A percentile compares a stretch with the other conserved stretches of the same genome.
Evolutionary conservation across 2,329 filamentous ascomycete genomes (phyloP).

Genomic region (Neodidymelliopsis sp.): DNA sequence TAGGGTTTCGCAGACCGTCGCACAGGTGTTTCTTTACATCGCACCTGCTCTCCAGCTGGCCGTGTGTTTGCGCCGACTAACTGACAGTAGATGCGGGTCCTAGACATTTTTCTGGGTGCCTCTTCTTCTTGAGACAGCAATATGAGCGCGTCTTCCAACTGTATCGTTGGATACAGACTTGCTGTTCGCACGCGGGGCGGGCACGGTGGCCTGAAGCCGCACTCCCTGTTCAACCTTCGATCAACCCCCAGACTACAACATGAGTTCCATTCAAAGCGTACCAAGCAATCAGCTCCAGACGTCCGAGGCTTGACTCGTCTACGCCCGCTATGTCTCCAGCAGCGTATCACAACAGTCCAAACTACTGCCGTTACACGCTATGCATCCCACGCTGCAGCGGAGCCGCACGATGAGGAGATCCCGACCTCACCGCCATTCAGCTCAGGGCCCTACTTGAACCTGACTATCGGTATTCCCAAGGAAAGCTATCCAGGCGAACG

Average conservation of each 20-base stretch:
- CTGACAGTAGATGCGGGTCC: slow-evolving; percentile 46
- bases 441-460: slow-evolving; percentile 68
- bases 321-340: slow-evolving; percentile 41
- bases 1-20: slow-evolving; percentile 25
- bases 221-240: slow-evolving; percentile 19
- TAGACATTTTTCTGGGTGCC: slow-evolving; percentile 29
- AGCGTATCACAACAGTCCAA: slow-evolving; percentile 31
- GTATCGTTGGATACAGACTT: slow-evolving; percentile 37
- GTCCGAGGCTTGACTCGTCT: slow-evolving; percentile 36
- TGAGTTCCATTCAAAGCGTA: slow-evolving; percentile 25
- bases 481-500: slow-evolving; percentile 82
- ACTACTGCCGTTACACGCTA: slow-evolving; percentile 38
- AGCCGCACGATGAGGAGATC: slow-evolving; percentile 47
- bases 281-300: slow-evolving; percentile 25
- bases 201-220: slow-evolving; percentile 19
- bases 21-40: slow-evolving; percentile 22
- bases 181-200: slow-evolving; percentile 34
- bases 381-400: slow-evolving; percentile 42
- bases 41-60: slow-evolving; percentile 21
- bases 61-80: slow-evolving; percentile 10
- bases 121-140: slow-evolving; percentile 32
- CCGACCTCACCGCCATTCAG: slow-evolving; percentile 46
- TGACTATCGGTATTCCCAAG: slow-evolving; percentile 80
- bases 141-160: slow-evolving; percentile 41
- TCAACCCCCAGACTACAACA: slow-evolving; percentile 29